Conservation (phyloP, 192 early-diverging fungal genomes). For the Coemansia sp. region DNA sequence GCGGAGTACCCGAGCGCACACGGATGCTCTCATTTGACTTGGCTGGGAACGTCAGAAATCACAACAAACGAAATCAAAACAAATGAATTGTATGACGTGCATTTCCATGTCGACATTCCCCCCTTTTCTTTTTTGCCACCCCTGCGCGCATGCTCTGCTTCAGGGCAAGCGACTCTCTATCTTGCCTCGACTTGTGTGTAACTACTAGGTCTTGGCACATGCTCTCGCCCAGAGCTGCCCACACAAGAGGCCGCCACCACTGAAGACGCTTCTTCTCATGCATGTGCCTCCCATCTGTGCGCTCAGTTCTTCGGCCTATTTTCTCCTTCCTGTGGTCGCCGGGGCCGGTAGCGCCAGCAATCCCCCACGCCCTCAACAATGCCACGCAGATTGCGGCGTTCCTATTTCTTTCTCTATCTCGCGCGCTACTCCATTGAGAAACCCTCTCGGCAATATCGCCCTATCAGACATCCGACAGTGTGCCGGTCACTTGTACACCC, state of each 20-base stretch:
- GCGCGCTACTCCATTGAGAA: neutral
- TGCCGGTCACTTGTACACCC: neutral
- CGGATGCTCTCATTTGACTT: neutral
- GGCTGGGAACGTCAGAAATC: constrained; percentile 1
- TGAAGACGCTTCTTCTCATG: neutral
- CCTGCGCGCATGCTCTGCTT: constrained; percentile 5
- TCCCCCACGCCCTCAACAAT: constrained; percentile 12
- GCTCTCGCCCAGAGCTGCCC: neutral
- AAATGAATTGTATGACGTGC: constrained; percentile 6
- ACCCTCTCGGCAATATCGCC: neutral
- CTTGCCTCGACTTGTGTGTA: neutral
- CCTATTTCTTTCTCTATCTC: neutral
- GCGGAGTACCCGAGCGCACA: constrained; percentile 5
- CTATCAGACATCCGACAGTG: constrained; percentile 4
- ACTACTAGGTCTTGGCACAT: neutral
- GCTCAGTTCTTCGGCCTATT: constrained; percentile 7
- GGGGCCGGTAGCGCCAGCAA: neutral
- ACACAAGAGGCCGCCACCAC: neutral
- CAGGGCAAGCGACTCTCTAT: neutral
- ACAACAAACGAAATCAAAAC: constrained; percentile 9
- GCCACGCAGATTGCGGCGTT: constrained; percentile 7
- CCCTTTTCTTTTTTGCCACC: neutral
- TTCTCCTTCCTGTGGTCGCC: neutral
- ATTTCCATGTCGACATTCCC: neutral
- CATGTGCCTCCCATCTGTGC: neutral